A percentile compares a stretch with the other conserved stretches of the same genome.
Conservation (phyloP, 345 rosid genomes). For the Pseudoturritis turrita region DNA sequence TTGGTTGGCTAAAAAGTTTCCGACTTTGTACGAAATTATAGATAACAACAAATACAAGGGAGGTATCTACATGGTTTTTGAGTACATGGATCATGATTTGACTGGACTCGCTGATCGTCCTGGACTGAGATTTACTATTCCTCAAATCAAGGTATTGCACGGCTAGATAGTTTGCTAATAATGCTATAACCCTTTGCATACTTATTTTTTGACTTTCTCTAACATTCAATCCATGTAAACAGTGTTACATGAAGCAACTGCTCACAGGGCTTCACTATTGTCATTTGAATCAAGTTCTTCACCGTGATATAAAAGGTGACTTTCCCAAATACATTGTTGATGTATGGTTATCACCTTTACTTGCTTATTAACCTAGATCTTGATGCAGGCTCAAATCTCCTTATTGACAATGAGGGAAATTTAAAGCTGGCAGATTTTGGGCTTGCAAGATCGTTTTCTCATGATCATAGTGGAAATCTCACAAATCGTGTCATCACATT, state of each 20-base stretch:
- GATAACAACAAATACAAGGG: slow-evolving; percentile 93
- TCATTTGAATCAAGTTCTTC: slow-evolving; percentile 94
- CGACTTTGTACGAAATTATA: slow-evolving; percentile 27
- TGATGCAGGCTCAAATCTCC: slow-evolving; percentile 87
- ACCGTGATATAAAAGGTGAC: slow-evolving; percentile 92
- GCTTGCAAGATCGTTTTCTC: slow-evolving; percentile 79
- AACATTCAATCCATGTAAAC: slow-evolving; percentile 5
- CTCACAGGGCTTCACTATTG: slow-evolving; percentile 96
- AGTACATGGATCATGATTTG: slow-evolving; percentile 97
- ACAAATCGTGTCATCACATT: slow-evolving; percentile 94
- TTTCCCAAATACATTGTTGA: background rate
- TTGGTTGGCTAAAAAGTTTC: too few species aligned
- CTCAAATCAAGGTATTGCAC: slow-evolving; percentile 80
- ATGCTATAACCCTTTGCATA: background rate
- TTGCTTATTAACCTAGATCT: background rate
- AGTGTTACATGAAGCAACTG: slow-evolving; percentile 99
- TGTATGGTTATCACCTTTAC: background rate
- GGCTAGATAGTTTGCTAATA: background rate
- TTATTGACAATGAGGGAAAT: slow-evolving; percentile 92
- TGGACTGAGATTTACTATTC: slow-evolving; percentile 83
- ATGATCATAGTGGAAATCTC: slow-evolving; percentile 74
- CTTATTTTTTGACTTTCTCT: background rate
- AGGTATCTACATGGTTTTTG: slow-evolving; percentile 96
- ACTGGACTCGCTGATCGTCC: slow-evolving; percentile 96
- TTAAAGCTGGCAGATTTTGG: slow-evolving; percentile 99